phyloP scores from a whole-genome alignment of 2,329 filamentous ascomycete species.

The Arthrobotrys sinensis region DNA sequence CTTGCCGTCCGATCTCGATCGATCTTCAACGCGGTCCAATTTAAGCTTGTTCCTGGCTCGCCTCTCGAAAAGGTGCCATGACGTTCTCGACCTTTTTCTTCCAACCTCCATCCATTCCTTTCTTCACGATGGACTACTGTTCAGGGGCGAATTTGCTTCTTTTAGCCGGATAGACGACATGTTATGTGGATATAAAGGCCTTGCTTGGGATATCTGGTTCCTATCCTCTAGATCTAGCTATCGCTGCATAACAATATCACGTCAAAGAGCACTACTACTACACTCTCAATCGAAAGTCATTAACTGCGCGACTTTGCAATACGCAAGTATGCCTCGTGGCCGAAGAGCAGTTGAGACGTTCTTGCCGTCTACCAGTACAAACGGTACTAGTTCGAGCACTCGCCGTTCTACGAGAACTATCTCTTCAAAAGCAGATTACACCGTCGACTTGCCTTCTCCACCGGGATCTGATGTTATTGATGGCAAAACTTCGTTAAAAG shows the following conservation, averaged over 20 bases:
- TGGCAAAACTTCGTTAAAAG: conserved; percentile 21
- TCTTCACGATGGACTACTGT: neutral
- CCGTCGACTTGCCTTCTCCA: conserved; percentile 28
- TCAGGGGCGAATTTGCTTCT: neutral
- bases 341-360: conserved; percentile 3
- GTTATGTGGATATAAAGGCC: conserved; percentile 7
- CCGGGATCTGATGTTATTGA: conserved; percentile 29
- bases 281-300: neutral
- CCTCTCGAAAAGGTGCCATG: neutral
- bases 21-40: conserved; percentile 35
- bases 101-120: neutral
- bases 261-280: neutral
- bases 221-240: neutral
- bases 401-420: conserved; percentile 25
- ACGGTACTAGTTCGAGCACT: neutral
- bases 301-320: neutral
- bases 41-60: conserved; percentile 16
- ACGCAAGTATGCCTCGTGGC: conserved; percentile 28
- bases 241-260: neutral
- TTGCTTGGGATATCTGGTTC: neutral
- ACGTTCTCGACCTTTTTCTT: neutral
- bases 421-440: conserved; percentile 34
- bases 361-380: neutral
- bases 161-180: neutral
- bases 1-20: conserved; percentile 26